These are phyloP conservation scores for Elongisporangium prolatum DNA, from an alignment of 352 stramenopile species.

Conservation along the genomic window DNA sequence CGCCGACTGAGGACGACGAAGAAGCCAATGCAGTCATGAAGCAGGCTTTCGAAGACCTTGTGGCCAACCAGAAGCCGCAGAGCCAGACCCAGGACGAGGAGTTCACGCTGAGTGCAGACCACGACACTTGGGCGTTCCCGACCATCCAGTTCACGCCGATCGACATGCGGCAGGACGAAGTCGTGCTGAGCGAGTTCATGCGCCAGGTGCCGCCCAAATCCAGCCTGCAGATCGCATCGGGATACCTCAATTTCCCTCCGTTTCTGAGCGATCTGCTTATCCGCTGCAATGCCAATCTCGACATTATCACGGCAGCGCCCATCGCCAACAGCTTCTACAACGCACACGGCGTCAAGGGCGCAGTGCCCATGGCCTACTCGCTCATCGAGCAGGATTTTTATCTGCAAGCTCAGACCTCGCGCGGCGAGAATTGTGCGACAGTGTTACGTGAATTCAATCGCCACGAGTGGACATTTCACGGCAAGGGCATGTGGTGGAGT, in stretches of 20 bases:
- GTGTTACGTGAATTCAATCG: conserved; percentile 69
- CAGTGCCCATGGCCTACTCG: conserved; percentile 76
- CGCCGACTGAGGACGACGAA: conserved; percentile 24
- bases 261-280: conserved; percentile 57
- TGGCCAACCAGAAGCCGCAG: conserved; percentile 21
- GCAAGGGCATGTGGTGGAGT: conserved; percentile 82
- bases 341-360: conserved; percentile 61
- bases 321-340: conserved; percentile 74
- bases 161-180: conserved; percentile 49
- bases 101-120: not conserved
- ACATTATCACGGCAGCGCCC: conserved; percentile 63
- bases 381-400: conserved; percentile 82
- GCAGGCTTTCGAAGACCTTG: conserved; percentile 34
- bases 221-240: conserved; percentile 59
- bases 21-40: conserved; percentile 33
- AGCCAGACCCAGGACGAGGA: conserved; percentile 7
- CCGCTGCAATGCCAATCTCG: conserved; percentile 31
- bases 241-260: conserved; percentile 77
- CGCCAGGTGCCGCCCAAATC: conserved; percentile 34
- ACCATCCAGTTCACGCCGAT: conserved; percentile 75
- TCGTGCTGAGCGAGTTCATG: conserved; percentile 44
- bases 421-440: conserved; percentile 27
- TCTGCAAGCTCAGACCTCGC: conserved; percentile 22
- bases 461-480: conserved; percentile 72
- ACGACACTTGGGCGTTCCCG: conserved; percentile 65